Base-by-base conservation (phyloP, 768 basidiomycete genomes). In the Termitomyces sp. region DNA sequence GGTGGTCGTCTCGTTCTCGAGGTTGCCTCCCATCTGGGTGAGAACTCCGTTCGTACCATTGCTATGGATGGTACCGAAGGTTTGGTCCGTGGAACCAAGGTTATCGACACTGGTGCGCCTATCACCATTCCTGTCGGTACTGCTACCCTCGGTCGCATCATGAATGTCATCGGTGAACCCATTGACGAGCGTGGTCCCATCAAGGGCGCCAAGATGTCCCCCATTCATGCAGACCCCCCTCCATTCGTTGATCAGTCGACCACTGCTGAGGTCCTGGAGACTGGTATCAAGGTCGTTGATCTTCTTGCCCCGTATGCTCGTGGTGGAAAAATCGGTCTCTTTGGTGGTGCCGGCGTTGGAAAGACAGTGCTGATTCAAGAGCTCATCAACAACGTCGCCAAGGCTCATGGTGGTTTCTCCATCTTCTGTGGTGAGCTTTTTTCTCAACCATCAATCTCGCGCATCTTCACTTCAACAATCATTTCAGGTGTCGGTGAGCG, bases 321-420 rank as follows among this genome's bases (percentile, higher is more conserved):
- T 87, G 97, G 97, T 80, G 97, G 97, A 77, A 99, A 99, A 79
- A 98, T 99, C 74, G 97, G 97, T 84, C 91, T 99, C 67, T 97
- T 99, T 78, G 97, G 97, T 69, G 97, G 97, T 89, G 97, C 97
- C 66, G 97, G 97, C 89, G 97, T 99, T 79, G 97, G 97, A 67
- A 99, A 99, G 85, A 98, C 97, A 56, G 97, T 99, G 71, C 80
- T 98, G 77, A 98, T 98, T 75, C 96, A 98, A 75, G 95, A 98
- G 72, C 89, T 99, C 70, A 99, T 99, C 80, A 98, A 99, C 87
- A 99, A 99, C 81, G 94, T 99, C 70, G 97, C 97, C 69, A 99
- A 99, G 81, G 97, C 97, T 53, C 97, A 99, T 73, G 97, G 97
- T 93, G 97, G 97, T 93, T 98, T 98, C 91, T 99, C 97, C 48